phyloP scores from a whole-genome alignment of 768 basidiomycete species.

The Mycena olivaceomarginata region DNA sequence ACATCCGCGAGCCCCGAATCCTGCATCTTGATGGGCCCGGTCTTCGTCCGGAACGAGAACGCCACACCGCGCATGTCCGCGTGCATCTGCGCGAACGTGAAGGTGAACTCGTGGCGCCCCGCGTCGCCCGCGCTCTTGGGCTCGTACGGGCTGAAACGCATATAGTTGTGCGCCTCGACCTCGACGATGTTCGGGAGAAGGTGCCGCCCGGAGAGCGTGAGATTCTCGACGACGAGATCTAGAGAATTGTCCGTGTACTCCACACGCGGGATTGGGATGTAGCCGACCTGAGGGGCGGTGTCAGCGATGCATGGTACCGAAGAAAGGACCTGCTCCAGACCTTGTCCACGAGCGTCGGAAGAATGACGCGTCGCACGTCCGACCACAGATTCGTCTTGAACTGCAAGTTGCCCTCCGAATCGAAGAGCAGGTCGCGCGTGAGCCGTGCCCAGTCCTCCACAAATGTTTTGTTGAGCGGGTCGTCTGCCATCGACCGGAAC shows the following conservation, averaged over 20 bases:
- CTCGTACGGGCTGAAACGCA: conserved; percentile 77
- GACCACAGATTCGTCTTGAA: conserved; percentile 96
- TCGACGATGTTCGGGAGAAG: conserved; percentile 88
- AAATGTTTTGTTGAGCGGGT: conserved; percentile 86
- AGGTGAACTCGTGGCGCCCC: conserved; percentile 81
- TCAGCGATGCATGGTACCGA: conserved; percentile 3
- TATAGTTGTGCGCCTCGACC: conserved; percentile 86
- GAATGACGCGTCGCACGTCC: conserved; percentile 89
- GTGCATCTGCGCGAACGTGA: conserved; percentile 91
- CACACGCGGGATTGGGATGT: conserved; percentile 93
- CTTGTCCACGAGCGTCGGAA: conserved; percentile 86
- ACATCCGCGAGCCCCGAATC: conserved; percentile 94
- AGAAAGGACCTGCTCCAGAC: conserved; percentile 59
- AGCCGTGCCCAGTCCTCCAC: conserved; percentile 90
- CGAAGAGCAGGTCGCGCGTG: conserved; percentile 80
- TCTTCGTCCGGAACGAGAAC: conserved; percentile 93
- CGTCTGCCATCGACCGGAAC: conserved; percentile 92
- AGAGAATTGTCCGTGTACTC: conserved; percentile 93
- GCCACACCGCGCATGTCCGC: conserved; percentile 95
- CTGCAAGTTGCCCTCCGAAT: conserved; percentile 86
- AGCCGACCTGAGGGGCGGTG: conserved; percentile 46
- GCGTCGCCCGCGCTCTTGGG: conserved; percentile 67
- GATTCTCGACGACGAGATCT: conserved; percentile 95
- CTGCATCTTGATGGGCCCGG: conserved; percentile 80
- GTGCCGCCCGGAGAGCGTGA: conserved; percentile 91